Conservation (phyloP, 2,329 filamentous ascomycete species). For the Pseudonectria buxi region DNA sequence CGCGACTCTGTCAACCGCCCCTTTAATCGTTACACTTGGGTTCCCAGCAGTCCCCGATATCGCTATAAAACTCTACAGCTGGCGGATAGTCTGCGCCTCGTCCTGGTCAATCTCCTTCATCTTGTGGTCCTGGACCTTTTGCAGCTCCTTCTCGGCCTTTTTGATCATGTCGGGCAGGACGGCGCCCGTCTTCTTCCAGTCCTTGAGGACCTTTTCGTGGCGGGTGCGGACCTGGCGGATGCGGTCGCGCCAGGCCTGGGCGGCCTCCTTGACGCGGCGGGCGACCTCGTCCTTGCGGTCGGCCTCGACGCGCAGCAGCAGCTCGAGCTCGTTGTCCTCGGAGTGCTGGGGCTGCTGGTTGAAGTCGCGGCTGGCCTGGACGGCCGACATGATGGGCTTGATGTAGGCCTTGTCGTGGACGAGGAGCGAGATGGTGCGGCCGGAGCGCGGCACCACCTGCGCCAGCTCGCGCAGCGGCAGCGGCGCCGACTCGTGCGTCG, state of each 20-base stretch:
- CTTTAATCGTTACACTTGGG: slow-evolving; percentile 1
- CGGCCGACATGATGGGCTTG: slow-evolving; percentile 49
- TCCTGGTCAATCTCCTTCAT: slow-evolving; percentile 43
- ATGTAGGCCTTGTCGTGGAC: slow-evolving; percentile 38
- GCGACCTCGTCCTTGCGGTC: slow-evolving; percentile 43
- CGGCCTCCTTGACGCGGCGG: slow-evolving; percentile 37
- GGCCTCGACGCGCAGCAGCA: slow-evolving; percentile 47
- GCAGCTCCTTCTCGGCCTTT: slow-evolving; percentile 40
- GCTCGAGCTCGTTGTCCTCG: slow-evolving; percentile 53
- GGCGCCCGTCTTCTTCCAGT: slow-evolving; percentile 39
- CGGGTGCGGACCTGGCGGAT: slow-evolving; percentile 41
- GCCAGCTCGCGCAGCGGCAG: slow-evolving; percentile 51
- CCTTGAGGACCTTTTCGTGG: slow-evolving; percentile 42
- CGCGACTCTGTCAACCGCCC: slow-evolving; percentile 2
- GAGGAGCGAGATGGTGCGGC: slow-evolving; percentile 35
- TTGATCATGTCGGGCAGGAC: slow-evolving; percentile 43
- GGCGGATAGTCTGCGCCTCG: slow-evolving; percentile 43
- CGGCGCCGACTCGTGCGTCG: slow-evolving; percentile 17
- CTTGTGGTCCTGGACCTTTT: slow-evolving; percentile 47
- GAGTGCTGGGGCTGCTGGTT: slow-evolving; percentile 55
- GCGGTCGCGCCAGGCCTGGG: slow-evolving; percentile 45
- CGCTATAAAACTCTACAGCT: slow-evolving; percentile 31
- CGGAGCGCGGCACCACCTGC: slow-evolving; percentile 43
- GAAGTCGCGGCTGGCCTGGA: slow-evolving; percentile 46
- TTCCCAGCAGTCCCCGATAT: too few species aligned